Evolutionary conservation across 2,329 filamentous ascomycete species (phyloP), one percentile per base, ranked within the genome.

Genomic region (Trichophyton verrucosum): DNA sequence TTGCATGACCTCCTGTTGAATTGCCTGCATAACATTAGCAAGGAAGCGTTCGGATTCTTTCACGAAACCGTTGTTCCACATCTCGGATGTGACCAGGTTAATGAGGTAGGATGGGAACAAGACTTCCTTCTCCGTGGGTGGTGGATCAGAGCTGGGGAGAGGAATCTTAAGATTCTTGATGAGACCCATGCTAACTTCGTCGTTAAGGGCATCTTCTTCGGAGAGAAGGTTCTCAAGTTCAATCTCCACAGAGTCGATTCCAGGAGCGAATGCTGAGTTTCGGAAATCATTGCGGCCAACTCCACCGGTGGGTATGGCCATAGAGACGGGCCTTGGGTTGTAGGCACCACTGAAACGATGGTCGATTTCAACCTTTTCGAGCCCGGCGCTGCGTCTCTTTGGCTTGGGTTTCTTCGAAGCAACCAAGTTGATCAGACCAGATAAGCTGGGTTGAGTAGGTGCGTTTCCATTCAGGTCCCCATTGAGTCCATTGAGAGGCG

Each of bases 31-130:
- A 65, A 99, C 94, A 70, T 97, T 99, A 71, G 94, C 94, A 64
- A 99, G 81, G 83, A 99, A 99, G 60, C 92, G 88, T 77, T 99
- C 94, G 3, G 94, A 97, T 76, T 99, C 94, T 80, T 99, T 99
- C 68, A 99, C 94, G 72, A 96, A 99, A 55, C 94, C 94, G 69
- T 99, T 99, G 80, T 99, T 99, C 94, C 94, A 99, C 94, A 99
- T 99, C 78, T 99, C 94, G 15, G 91, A 97, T 11, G 94, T 99
- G 65, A 99, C 94, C 63, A 99, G 82, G 75, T 99, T 99, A 80
- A 99, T 99, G 68, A 99, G 86, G 74, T 97, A 99, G 8, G 94
- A 92, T 38, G 94, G 94, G 86, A 99, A 99, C 59, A 99, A 81
- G 22, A 99, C 92, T 74, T 99, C 94, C 79, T 99, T 99, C 77